Conservation (phyloP, 345 rosid genomes). For the Eucalyptus coolabah region DNA sequence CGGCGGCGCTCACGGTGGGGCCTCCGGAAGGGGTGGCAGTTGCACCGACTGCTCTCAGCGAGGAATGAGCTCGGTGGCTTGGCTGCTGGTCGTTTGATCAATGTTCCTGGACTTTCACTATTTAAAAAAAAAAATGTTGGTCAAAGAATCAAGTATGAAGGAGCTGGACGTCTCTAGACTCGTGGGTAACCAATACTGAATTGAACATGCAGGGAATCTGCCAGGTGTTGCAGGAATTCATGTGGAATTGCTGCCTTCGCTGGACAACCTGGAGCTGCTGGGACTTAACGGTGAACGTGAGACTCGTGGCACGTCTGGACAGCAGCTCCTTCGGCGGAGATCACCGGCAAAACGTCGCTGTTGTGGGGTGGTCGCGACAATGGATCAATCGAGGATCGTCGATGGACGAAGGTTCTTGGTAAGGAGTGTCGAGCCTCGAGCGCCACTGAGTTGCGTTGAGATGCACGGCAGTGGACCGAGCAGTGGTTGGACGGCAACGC, state of each 20-base stretch:
- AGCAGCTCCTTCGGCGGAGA: no score
- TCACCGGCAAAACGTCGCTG: neutral
- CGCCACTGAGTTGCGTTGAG: neutral
- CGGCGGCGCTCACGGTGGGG: neutral
- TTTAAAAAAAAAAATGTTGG: neutral
- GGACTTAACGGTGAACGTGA: no score
- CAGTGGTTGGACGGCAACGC: neutral
- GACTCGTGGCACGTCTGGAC: no score
- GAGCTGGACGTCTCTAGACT: neutral
- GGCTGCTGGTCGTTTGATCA: neutral
- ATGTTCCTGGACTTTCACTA: neutral
- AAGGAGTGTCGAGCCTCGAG: neutral
- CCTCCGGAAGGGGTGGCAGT: neutral
- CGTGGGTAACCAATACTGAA: neutral
- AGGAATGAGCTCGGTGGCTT: neutral
- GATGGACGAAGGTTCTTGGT: neutral
- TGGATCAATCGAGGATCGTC: neutral
- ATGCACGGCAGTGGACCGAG: neutral
- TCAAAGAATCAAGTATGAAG: neutral
- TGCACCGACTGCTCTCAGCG: neutral
- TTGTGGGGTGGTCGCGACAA: neutral
- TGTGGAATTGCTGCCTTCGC: no score
- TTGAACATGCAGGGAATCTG: neutral
- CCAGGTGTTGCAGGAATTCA: no score
- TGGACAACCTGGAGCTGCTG: no score